phyloP scores from a whole-genome alignment of 2,329 filamentous ascomycete genomes.

The Calonectria montana region DNA sequence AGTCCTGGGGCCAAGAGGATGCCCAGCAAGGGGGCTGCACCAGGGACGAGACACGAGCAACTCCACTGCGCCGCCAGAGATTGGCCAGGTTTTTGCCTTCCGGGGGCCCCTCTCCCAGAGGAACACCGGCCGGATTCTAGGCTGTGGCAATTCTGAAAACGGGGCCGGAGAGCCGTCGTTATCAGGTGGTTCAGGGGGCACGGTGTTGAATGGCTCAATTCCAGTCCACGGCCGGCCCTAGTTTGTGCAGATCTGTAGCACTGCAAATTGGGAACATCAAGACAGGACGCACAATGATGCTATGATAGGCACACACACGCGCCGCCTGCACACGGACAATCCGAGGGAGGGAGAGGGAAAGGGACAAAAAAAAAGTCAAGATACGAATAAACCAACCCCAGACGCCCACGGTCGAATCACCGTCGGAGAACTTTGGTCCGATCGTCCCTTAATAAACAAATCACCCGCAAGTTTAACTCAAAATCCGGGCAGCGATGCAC shows the following conservation, averaged over 20 bases:
- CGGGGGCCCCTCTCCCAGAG: background rate
- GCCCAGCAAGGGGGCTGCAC: background rate
- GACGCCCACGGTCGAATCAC: background rate
- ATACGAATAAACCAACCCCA: background rate
- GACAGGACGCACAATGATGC: background rate
- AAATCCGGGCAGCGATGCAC: background rate
- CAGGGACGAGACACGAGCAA: conserved; percentile 6
- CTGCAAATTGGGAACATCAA: background rate
- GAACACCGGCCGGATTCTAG: background rate
- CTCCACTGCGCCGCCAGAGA: conserved; percentile 22
- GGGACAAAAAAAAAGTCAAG: background rate
- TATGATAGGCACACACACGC: background rate
- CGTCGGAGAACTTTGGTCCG: background rate
- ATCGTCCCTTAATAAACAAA: conserved; percentile 5
- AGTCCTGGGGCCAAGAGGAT: background rate
- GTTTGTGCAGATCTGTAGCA: background rate
- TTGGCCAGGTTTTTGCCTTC: conserved; percentile 1
- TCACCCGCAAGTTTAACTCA: conserved; percentile 1
- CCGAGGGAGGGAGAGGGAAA: background rate
- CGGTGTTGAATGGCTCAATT: background rate
- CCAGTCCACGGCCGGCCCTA: background rate
- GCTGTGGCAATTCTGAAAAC: background rate
- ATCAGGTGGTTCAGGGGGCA: conserved; percentile 22
- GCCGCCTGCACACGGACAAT: background rate
- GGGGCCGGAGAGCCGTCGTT: background rate